phyloP scores from a whole-genome alignment of 2,329 filamentous ascomycete genomes.

The Colletotrichum sansevieriae region DNA sequence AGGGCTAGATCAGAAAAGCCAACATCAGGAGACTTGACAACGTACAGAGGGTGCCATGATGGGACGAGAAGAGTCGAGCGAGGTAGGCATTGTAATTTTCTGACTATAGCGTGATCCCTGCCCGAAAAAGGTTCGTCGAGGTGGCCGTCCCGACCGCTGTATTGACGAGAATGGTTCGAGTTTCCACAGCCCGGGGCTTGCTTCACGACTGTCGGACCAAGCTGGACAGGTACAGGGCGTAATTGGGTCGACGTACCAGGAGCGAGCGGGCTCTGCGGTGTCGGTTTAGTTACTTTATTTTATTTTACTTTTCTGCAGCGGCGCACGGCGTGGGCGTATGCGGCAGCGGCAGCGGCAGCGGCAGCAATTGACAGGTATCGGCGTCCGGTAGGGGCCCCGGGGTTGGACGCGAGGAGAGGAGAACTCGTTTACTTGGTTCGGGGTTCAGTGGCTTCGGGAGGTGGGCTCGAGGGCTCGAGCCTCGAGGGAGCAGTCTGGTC shows the following conservation, averaged over 20 bases:
- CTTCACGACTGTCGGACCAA: slow-evolving; percentile 40
- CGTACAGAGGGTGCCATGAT: slow-evolving; percentile 74
- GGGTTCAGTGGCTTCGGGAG: slow-evolving; percentile 1
- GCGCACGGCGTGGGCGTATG: slow-evolving; percentile 6
- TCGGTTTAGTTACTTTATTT: background rate
- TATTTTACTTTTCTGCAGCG: background rate
- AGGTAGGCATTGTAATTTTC: slow-evolving; percentile 63
- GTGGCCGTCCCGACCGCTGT: slow-evolving; percentile 31
- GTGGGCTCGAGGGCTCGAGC: background rate
- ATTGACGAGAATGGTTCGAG: slow-evolving; percentile 35
- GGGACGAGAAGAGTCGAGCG: slow-evolving; percentile 71
- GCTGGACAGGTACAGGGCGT: slow-evolving; percentile 24
- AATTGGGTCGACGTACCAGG: slow-evolving; percentile 20
- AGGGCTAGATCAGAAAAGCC: slow-evolving; percentile 12
- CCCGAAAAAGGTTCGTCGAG: slow-evolving; percentile 35
- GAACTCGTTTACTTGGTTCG: too few relatives aligned
- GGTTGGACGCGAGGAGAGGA: slow-evolving; percentile 10
- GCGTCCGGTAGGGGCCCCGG: background rate
- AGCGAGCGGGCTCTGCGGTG: slow-evolving; percentile 11
- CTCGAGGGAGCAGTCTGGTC: slow-evolving; percentile 1
- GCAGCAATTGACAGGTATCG: slow-evolving; percentile 10
- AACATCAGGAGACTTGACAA: slow-evolving; percentile 45
- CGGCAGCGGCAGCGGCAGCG: slow-evolving; percentile 9
- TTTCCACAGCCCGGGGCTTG: slow-evolving; percentile 39
- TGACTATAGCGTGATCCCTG: slow-evolving; percentile 34